Conservation (phyloP, 768 basidiomycete species). For the Cystofilobasidium ferigula region DNA sequence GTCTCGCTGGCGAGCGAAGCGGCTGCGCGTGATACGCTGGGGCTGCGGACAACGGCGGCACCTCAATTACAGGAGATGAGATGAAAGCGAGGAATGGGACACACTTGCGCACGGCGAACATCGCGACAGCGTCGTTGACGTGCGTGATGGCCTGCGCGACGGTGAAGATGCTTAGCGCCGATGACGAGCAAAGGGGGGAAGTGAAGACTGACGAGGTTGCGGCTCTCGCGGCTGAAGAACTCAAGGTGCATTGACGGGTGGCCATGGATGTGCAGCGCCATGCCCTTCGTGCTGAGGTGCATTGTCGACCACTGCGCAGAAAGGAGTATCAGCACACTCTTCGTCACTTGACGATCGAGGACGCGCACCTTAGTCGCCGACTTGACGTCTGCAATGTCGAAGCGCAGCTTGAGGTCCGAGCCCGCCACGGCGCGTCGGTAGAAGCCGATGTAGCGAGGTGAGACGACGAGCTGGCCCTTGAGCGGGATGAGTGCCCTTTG, state of each 20-base stretch:
- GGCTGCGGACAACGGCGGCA: too few relatives aligned
- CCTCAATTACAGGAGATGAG: too few relatives aligned
- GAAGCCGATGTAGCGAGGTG: conserved; percentile 20
- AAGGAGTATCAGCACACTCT: too few relatives aligned
- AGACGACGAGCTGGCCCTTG: conserved; percentile 36
- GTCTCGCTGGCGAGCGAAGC: background rate
- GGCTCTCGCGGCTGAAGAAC: conserved; percentile 42
- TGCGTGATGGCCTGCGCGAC: conserved; percentile 36
- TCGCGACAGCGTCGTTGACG: conserved; percentile 33
- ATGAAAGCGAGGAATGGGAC: too few relatives aligned
- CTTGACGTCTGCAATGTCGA: conserved; percentile 42
- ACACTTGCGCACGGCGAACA: background rate
- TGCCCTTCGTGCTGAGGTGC: conserved; percentile 32
- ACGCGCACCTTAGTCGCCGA: conserved; percentile 39
- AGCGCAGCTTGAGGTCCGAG: conserved; percentile 37
- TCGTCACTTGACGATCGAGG: too few relatives aligned
- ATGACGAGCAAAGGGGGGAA: background rate
- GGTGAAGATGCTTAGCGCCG: background rate
- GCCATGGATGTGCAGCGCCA: conserved; percentile 45
- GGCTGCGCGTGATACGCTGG: conserved; percentile 6
- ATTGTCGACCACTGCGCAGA: conserved; percentile 30
- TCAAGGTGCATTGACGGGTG: conserved; percentile 45
- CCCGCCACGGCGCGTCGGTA: conserved; percentile 8
- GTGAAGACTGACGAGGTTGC: conserved; percentile 40
- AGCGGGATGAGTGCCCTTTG: conserved; percentile 31